Conservation (phyloP, 2,329 filamentous ascomycete species). For the Chaetomiaceae sp. region DNA sequence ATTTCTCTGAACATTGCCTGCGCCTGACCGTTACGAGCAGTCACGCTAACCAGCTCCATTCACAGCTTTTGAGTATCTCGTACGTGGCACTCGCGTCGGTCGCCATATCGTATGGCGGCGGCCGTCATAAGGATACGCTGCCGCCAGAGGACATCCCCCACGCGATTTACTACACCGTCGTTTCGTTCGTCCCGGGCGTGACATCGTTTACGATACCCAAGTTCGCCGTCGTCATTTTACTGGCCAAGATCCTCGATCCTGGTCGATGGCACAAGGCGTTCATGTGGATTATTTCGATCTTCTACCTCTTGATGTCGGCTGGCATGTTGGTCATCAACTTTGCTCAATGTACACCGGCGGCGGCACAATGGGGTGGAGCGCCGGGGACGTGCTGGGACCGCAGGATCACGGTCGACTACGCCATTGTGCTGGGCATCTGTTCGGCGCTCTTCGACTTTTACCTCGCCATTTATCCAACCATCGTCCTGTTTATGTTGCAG, state of each 20-base stretch:
- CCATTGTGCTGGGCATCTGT: slow-evolving; percentile 23
- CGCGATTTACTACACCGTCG: slow-evolving; percentile 35
- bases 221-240: slow-evolving; percentile 38
- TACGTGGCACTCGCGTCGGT: slow-evolving; percentile 34
- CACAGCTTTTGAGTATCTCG: slow-evolving; percentile 15
- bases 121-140: slow-evolving; percentile 36
- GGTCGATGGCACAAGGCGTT: slow-evolving; percentile 26
- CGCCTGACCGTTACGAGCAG: neutral
- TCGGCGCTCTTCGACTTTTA: slow-evolving; percentile 40
- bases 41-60: neutral
- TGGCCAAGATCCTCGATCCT: slow-evolving; percentile 38
- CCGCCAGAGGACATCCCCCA: slow-evolving; percentile 28
- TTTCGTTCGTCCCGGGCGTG: slow-evolving; percentile 37
- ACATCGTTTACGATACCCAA: slow-evolving; percentile 40
- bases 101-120: slow-evolving; percentile 37
- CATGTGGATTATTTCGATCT: slow-evolving; percentile 36
- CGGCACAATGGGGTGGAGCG: slow-evolving; percentile 38
- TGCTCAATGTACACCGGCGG: slow-evolving; percentile 39
- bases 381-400: slow-evolving; percentile 35
- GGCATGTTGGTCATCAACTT: slow-evolving; percentile 40
- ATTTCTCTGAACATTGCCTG: no score
- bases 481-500: slow-evolving; percentile 36
- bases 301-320: slow-evolving; percentile 32
- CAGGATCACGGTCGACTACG: slow-evolving; percentile 37
- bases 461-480: slow-evolving; percentile 39